Evolutionary conservation across 768 basidiomycete species (phyloP), one percentile per base, ranked within the genome.

Genomic region (Lentinula guzmanii): DNA sequence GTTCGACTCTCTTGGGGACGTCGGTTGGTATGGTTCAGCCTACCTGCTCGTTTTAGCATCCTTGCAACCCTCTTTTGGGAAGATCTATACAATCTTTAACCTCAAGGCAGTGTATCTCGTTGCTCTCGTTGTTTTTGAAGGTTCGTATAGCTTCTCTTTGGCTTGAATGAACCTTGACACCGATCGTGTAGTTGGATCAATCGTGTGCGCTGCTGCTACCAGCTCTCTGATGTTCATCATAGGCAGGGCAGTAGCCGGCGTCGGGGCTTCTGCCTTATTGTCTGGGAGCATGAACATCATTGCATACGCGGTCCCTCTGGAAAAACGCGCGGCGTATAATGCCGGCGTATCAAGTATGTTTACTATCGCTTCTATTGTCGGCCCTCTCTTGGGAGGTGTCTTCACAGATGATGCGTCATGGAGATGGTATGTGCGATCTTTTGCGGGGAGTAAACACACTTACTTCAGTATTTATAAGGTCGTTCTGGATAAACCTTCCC

Each of bases 131-230:
- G 65, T 48, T 68, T 71, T 62, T 57, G 74, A 52, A 65, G 74
- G 53, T 61, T 67, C 24, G 28, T 11, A 18, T 68, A 62, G 51
- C 31, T 72, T 16, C 60, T 73, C 4, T 68, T 18, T 67, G 75
- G 56, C 66, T 63, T 67, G 58, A 53, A 68, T 70, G 37, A 9
- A 42, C 16, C 28, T 7, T 60, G 13, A 58, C 58, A 16, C 6
- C 21, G 6, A 62, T 80, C 79, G 80, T 65, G 80, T 80, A 63
- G 62, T 79, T 39, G 81, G 81, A 5, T 75, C 72, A 3, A 64
- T 76, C 15, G 64, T 79, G 43, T 80, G 77, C 64, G 80, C 74
- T 42, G 67, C 72, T 21, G 63, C 70, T 18, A 64, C 62, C 2
- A 65, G 55, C 53, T 63, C 73, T 24, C 60, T 67, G 42, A 56